These are phyloP conservation scores for Citeromyces matritensis DNA, from an alignment of 805 yeast species.

Conservation along the genomic window DNA sequence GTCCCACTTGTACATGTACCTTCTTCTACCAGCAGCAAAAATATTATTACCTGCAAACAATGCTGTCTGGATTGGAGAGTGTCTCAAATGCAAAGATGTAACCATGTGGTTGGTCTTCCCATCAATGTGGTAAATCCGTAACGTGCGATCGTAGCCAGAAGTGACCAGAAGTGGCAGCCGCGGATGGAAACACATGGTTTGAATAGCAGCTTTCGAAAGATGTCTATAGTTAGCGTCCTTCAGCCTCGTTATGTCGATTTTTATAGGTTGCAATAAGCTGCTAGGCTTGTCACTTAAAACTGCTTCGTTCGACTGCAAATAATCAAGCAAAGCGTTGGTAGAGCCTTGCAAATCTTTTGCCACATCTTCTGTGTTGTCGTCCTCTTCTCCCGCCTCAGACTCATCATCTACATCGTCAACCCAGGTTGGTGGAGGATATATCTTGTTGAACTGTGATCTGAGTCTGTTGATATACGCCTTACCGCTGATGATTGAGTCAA, in stretches of 20 bases:
- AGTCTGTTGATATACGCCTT: constrained; percentile 17
- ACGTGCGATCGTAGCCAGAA: constrained; percentile 84
- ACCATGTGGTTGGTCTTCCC: constrained; percentile 74
- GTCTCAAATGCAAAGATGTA: constrained; percentile 64
- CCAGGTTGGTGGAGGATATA: constrained; percentile 84
- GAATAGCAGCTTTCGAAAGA: constrained; percentile 69
- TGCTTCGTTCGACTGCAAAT: constrained; percentile 15
- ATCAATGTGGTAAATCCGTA: constrained; percentile 81
- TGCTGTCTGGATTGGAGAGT: constrained; percentile 72
- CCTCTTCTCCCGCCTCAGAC: constrained; percentile 22
- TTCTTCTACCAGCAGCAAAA: constrained; percentile 82
- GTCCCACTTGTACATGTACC: constrained; percentile 89
- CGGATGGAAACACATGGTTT: constrained; percentile 74
- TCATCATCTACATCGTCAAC: constrained; percentile 39
- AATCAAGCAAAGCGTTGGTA: constrained; percentile 15
- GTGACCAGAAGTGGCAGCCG: constrained; percentile 71
- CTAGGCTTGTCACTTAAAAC: constrained; percentile 13
- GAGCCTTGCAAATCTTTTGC: constrained; percentile 2
- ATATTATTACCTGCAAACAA: constrained; percentile 39
- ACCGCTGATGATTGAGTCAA: constrained; percentile 17
- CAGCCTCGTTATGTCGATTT: constrained; percentile 64
- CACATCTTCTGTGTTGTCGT: constrained; percentile 6
- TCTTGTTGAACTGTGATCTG: constrained; percentile 49
- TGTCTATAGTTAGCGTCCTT: constrained; percentile 73
- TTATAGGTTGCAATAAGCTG: constrained; percentile 52